phyloP scores from a whole-genome alignment of 2,329 filamentous ascomycete genomes.

The Incumbomyces lentus region DNA sequence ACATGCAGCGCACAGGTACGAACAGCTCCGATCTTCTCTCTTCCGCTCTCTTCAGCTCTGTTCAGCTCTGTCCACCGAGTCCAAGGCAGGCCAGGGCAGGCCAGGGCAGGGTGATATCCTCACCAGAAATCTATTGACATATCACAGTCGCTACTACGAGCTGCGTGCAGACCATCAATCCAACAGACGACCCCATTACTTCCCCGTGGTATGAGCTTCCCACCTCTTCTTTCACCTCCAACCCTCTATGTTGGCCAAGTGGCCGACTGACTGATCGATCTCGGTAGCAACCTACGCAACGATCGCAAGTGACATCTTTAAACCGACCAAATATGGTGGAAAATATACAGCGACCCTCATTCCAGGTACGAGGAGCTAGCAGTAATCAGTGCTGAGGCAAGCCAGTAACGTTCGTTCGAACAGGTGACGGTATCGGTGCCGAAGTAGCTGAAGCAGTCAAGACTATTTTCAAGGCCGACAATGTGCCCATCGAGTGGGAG shows the following conservation, averaged over 20 bases:
- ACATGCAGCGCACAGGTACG: conserved; percentile 18
- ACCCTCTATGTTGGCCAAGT: too few relatives aligned
- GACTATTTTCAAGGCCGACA: conserved; percentile 99
- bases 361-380: conserved; percentile 52
- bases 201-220: conserved; percentile 17
- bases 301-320: conserved; percentile 91
- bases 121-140: conserved; percentile 10
- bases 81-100: too few relatives aligned
- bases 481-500: conserved; percentile 97
- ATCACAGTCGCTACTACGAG: conserved; percentile 18
- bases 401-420: not conserved
- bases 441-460: conserved; percentile 97
- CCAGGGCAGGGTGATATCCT: too few relatives aligned
- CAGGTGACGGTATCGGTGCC: conserved; percentile 88
- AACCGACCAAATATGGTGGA: conserved; percentile 96
- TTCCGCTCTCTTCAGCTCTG: not conserved
- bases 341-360: conserved; percentile 99
- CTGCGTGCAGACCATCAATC: conserved; percentile 10
- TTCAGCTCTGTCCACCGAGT: too few relatives aligned
- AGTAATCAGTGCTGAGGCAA: too few relatives aligned
- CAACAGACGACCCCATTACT: conserved; percentile 12
- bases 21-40: not conserved
- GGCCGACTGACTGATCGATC: too few relatives aligned
- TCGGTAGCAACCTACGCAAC: conserved; percentile 45
- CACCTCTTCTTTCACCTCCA: too few relatives aligned